Percentiles rank a stretch among this genome's conserved stretches.
Conservation (phyloP, 345 rosid genomes). For the Camelina neglecta region DNA sequence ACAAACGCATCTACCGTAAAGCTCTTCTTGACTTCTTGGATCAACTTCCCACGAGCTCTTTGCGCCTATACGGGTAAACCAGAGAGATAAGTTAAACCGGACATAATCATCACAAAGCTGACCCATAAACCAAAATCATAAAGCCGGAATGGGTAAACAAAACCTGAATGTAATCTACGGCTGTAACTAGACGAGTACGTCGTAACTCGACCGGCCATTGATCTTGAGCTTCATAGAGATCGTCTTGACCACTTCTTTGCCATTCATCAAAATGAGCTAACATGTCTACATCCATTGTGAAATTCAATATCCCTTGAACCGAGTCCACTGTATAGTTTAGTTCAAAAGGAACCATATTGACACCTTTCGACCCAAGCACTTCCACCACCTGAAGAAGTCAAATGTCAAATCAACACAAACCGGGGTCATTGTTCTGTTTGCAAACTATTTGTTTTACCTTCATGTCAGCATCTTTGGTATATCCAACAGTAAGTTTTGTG, state of each 20-base stretch:
- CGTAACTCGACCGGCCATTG: slow-evolving; percentile 88
- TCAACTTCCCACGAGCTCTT: slow-evolving; percentile 74
- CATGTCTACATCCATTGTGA: slow-evolving; percentile 88
- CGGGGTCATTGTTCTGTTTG: not conserved
- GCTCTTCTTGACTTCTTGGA: slow-evolving; percentile 71
- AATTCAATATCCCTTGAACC: slow-evolving; percentile 79
- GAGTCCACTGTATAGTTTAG: slow-evolving; percentile 75
- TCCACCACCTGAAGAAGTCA: slow-evolving; percentile 58
- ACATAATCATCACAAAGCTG: slow-evolving; percentile 10
- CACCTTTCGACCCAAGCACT: slow-evolving; percentile 76
- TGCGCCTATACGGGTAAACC: slow-evolving; percentile 59
- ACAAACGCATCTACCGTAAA: slow-evolving; percentile 80
- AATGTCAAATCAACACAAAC: not conserved
- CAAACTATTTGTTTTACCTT: slow-evolving; percentile 53
- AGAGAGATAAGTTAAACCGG: not conserved
- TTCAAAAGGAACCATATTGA: slow-evolving; percentile 77
- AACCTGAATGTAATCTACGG: slow-evolving; percentile 82
- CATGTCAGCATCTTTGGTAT: slow-evolving; percentile 85
- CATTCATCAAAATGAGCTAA: slow-evolving; percentile 89
- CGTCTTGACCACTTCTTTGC: slow-evolving; percentile 72
- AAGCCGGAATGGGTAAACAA: not conserved
- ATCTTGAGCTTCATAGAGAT: slow-evolving; percentile 81
- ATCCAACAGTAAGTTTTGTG: slow-evolving; percentile 79
- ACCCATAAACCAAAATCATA: not conserved
- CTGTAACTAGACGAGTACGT: slow-evolving; percentile 70